Evolutionary conservation across 2,329 filamentous ascomycete species (phyloP).

Genomic region (Polychaeton citri): DNA sequence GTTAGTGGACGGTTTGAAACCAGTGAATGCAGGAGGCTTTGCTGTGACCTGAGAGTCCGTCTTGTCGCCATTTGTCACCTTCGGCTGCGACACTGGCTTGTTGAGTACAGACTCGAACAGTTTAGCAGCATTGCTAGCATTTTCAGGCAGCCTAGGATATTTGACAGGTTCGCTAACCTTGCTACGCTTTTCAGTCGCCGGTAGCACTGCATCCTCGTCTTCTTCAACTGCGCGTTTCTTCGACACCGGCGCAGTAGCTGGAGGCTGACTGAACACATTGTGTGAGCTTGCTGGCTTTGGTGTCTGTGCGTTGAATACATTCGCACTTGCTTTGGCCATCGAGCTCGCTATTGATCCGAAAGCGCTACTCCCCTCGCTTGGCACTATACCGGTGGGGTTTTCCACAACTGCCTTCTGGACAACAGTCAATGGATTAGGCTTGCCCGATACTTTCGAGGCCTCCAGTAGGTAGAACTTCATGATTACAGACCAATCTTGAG

Average conservation of each 20-base stretch:
- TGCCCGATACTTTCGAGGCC: constrained; percentile 12
- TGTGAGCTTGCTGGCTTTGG: constrained; percentile 7
- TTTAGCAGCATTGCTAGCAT: constrained; percentile 17
- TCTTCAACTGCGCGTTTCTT: constrained; percentile 16
- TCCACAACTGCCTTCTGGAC: not conserved
- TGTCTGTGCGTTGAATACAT: constrained; percentile 7
- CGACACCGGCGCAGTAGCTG: constrained; percentile 14
- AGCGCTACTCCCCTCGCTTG: not conserved
- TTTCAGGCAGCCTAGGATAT: constrained; percentile 18
- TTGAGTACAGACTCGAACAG: constrained; percentile 18
- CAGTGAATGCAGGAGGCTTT: constrained; percentile 4
- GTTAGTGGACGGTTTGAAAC: constrained; percentile 9
- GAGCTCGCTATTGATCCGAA: not conserved
- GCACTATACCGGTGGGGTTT: not conserved
- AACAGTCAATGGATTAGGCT: constrained; percentile 1
- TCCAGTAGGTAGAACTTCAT: constrained; percentile 14
- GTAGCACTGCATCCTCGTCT: constrained; percentile 8
- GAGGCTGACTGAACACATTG: constrained; percentile 9
- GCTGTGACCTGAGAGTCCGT: constrained; percentile 1
- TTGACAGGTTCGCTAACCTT: constrained; percentile 13
- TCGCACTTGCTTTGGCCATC: constrained; percentile 4
- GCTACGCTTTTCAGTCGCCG: constrained; percentile 18
- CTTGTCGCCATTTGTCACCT: not conserved
- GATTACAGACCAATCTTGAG: constrained; percentile 16
- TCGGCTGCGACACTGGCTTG: constrained; percentile 5